Conservation (phyloP, 805 yeast species). For the Candida broadrunensis region DNA sequence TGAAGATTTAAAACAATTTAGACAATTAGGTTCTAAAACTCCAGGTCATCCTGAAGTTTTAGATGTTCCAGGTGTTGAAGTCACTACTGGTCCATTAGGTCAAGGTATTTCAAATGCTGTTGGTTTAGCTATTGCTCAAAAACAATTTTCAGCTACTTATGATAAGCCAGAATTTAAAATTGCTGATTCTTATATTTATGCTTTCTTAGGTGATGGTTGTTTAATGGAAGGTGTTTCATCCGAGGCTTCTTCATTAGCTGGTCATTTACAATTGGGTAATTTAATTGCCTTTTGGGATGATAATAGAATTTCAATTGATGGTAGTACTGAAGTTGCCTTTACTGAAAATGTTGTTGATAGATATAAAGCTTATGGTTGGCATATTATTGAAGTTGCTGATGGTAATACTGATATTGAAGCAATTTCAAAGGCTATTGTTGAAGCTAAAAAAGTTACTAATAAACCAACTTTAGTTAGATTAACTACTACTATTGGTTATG, state of each 20-base stretch:
- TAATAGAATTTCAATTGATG: constrained; percentile 96
- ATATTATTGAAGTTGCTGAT: constrained; percentile 68
- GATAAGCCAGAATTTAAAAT: constrained; percentile 80
- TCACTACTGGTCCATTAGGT: constrained; percentile 98
- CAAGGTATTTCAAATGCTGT: constrained; percentile 97
- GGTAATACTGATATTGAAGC: constrained; percentile 79
- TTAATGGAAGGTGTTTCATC: constrained; percentile 96
- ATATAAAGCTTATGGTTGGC: constrained; percentile 94
- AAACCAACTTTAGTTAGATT: constrained; percentile 91
- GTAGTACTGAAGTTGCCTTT: constrained; percentile 84
- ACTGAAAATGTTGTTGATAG: constrained; percentile 87
- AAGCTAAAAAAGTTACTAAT: constrained; percentile 72
- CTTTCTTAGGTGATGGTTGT: constrained; percentile 95
- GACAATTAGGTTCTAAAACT: constrained; percentile 85
- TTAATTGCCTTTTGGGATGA: constrained; percentile 95
- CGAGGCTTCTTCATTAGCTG: constrained; percentile 93
- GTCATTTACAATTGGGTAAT: constrained; percentile 91
- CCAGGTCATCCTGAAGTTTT: constrained; percentile 95
- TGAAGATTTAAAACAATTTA: constrained; percentile 86
- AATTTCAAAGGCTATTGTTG: constrained; percentile 69
- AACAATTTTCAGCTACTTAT: constrained; percentile 86
- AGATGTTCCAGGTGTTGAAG: constrained; percentile 90
- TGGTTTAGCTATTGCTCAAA: constrained; percentile 94
- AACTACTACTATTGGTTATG: constrained; percentile 91
- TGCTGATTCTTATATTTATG: constrained; percentile 73